phyloP scores from a whole-genome alignment of 129 eudicot species.

The carrot (Daucus carota) region DNA sequence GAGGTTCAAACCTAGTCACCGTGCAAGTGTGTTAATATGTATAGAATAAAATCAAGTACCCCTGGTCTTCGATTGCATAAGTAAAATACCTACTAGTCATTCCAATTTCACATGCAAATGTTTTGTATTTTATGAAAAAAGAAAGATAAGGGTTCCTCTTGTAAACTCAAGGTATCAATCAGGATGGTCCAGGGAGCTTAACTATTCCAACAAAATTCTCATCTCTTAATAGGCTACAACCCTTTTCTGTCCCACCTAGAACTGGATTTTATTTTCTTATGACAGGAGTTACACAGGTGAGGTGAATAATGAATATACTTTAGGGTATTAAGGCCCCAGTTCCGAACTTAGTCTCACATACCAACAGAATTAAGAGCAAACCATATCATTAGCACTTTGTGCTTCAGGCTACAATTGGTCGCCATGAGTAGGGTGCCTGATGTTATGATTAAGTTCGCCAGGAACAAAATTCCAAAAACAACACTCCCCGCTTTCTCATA shows the following conservation, averaged over 20 bases:
- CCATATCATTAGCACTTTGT: not conserved
- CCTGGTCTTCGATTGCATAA: not conserved
- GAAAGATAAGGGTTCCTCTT: not conserved
- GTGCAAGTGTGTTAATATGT: not conserved
- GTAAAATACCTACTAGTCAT: not conserved
- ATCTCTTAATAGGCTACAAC: not conserved
- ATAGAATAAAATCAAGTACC: not conserved
- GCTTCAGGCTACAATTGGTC: not conserved
- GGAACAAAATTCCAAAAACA: not conserved
- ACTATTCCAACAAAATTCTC: constrained; percentile 2
- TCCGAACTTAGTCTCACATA: not conserved
- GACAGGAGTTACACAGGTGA: not conserved
- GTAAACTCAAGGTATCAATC: not conserved
- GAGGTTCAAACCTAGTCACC: not conserved
- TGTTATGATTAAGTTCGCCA: not conserved
- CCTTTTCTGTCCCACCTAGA: not conserved
- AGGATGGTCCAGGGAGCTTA: constrained; percentile 5
- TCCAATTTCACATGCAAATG: not conserved
- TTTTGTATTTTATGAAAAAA: not conserved
- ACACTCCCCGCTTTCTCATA: not conserved
- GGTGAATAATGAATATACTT: not conserved
- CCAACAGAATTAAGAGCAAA: not conserved
- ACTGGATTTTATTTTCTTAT: not conserved
- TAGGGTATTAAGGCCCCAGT: not conserved
- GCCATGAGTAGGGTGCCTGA: not conserved